phyloP scores from a whole-genome alignment of 2,329 filamentous ascomycete genomes.

The Neurospora crassa region DNA sequence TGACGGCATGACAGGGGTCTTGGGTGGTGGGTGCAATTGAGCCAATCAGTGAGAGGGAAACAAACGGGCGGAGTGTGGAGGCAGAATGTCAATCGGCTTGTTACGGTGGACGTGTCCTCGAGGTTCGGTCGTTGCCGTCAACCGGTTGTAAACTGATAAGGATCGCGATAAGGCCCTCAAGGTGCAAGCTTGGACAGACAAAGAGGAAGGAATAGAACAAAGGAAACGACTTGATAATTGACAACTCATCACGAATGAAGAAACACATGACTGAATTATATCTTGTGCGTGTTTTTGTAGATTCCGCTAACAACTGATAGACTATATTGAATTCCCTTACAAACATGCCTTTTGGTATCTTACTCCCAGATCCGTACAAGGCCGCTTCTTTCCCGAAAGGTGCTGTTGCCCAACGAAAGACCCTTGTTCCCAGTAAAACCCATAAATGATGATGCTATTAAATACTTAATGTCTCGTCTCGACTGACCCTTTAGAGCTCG shows the following conservation, averaged over 20 bases:
- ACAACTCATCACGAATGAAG: not conserved
- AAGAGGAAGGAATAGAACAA: not conserved
- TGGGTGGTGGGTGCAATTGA: not conserved
- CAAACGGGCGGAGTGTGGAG: not conserved
- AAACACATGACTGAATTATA: not conserved
- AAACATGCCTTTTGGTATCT: conserved; percentile 18
- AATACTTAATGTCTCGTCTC: conserved; percentile 11
- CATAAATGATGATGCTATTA: conserved; percentile 13
- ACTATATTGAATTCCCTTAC: conserved; percentile 10
- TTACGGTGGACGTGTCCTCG: not conserved
- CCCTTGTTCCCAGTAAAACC: conserved; percentile 15
- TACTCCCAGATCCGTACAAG: conserved; percentile 1
- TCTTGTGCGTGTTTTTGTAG: not conserved
- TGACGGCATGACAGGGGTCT: not conserved
- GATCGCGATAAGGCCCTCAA: not conserved
- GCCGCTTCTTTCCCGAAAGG: conserved; percentile 13
- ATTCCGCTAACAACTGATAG: not conserved
- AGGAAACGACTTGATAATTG: not conserved
- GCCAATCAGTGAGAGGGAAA: not conserved
- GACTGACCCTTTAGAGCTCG: conserved; percentile 55
- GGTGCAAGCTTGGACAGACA: not conserved
- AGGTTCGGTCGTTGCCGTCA: not conserved
- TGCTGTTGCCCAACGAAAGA: conserved; percentile 6
- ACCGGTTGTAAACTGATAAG: not conserved
- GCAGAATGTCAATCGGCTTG: not conserved